A percentile compares a stretch with the other conserved stretches of the same genome.
Evolutionary conservation across 305 asterid species (phyloP).

Genomic region (Striga hermonthica): DNA sequence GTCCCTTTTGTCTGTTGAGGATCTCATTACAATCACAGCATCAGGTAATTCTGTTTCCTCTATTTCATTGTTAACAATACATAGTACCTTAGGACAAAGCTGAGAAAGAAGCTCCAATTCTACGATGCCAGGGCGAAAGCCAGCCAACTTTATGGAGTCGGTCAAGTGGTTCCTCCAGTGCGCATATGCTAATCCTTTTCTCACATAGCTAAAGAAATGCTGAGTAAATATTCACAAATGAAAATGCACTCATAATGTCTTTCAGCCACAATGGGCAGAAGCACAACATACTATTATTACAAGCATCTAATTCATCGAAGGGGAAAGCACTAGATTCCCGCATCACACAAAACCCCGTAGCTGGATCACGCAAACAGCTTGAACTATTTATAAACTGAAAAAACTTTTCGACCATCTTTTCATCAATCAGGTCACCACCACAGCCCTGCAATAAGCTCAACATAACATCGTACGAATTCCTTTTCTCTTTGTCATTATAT

Average conservation of each 20-base stretch:
- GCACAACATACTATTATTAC: slow-evolving; percentile 41
- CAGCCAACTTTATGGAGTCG: slow-evolving; percentile 51
- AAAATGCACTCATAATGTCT: slow-evolving; percentile 54
- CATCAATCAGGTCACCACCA: slow-evolving; percentile 40
- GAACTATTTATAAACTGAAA: slow-evolving; percentile 48
- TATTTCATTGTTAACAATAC: slow-evolving; percentile 48
- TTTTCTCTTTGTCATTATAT: slow-evolving; percentile 37
- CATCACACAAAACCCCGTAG: slow-evolving; percentile 51
- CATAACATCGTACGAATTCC: slow-evolving; percentile 39
- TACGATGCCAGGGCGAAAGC: slow-evolving; percentile 40
- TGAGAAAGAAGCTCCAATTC: slow-evolving; percentile 67
- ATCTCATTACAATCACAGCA: slow-evolving; percentile 47
- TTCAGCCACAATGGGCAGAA: slow-evolving; percentile 77
- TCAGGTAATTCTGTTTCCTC: slow-evolving; percentile 38
- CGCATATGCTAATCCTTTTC: slow-evolving; percentile 40
- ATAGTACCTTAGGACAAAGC: slow-evolving; percentile 70
- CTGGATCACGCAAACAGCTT: slow-evolving; percentile 57
- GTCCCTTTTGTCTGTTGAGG: slow-evolving; percentile 39
- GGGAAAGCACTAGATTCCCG: slow-evolving; percentile 34
- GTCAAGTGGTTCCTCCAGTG: slow-evolving; percentile 45
- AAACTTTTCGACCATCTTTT: slow-evolving; percentile 41
- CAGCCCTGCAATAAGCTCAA: slow-evolving; percentile 45
- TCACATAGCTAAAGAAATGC: slow-evolving; percentile 56
- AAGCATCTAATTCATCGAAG: slow-evolving; percentile 34
- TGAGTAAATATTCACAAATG: slow-evolving; percentile 57